Evolutionary conservation across 441 rosid genomes (phyloP), one percentile per base, ranked within the genome.

Genomic region (Jatropha multifida): DNA sequence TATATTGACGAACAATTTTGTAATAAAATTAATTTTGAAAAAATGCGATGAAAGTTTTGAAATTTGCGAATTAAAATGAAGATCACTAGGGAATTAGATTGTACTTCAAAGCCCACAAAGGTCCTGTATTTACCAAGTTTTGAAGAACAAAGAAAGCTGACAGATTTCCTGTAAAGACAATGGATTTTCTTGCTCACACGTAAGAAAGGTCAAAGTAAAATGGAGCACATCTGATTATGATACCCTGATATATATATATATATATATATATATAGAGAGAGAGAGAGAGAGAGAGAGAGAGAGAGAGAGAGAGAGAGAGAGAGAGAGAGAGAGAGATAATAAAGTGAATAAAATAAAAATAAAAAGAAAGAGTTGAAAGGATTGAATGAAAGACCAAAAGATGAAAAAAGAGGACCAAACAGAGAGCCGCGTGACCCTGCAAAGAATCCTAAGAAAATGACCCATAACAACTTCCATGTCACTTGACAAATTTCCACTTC

Each of bases 391-490:
- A 7, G 23, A 64, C 48, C 48, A 17, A 20, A 56, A 56, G 23
- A 55, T 1, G 8, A 6, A 55, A n/a, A 5, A 17, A 17, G 6
- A 55, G 23, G 1, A 37, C 65, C 40, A 27, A 14, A 9, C 1
- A 41, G 7, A 41, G 49, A n/a, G 6, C 49, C 68, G 68, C 68
- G 68, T 64, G 68, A 64, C 68, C 49, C 68, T 64, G 68, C 68
- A 64, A 40, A 64, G 68, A 1, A 41, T 64, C 68, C 49, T 5
- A 40, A 41, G 68, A 64, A 41, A 64, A 40, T 15, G 68, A 64
- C 68, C 48, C 26, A 15, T 64, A 64, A 41, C 49, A 40, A 5
- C 27, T 65, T 14, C 0, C 20, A 7, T 13, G 5, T 58, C 5
- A 18, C 26, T 15, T 11, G 2, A 58, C 7, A 10, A 6, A 6